Conservation (phyloP, 1,139 yeast genomes). For the Pichia sp. region DNA sequence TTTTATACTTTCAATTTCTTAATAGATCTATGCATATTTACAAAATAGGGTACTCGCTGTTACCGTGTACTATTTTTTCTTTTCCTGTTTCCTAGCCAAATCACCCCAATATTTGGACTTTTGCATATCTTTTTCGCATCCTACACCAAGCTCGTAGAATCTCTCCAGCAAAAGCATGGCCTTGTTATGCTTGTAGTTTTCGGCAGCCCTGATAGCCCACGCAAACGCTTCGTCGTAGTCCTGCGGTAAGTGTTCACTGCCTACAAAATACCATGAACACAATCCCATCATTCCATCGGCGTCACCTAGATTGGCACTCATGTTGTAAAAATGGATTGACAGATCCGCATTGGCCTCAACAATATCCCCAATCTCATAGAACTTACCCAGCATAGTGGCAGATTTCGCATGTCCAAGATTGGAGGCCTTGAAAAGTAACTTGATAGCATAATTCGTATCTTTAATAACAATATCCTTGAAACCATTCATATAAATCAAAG, state of each 20-base stretch:
- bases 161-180: conserved; percentile 87
- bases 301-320: conserved; percentile 86
- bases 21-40: background rate
- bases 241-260: conserved; percentile 72
- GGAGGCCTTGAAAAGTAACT: conserved; percentile 83
- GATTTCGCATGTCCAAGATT: conserved; percentile 82
- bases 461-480: conserved; percentile 82
- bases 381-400: conserved; percentile 72
- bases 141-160: conserved; percentile 83
- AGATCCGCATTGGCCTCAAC: conserved; percentile 80
- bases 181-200: conserved; percentile 56
- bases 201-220: conserved; percentile 90
- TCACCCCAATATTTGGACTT: conserved; percentile 73
- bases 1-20: background rate
- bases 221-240: conserved; percentile 87
- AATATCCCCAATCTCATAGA: conserved; percentile 76
- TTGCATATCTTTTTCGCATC: conserved; percentile 56
- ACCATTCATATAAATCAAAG: conserved; percentile 77
- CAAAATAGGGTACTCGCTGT: background rate
- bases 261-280: conserved; percentile 96
- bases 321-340: conserved; percentile 87
- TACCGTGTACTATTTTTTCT: background rate
- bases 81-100: conserved; percentile 7
- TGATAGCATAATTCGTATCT: conserved; percentile 80
- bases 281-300: conserved; percentile 85